Evolutionary conservation across 371 early-diverging fungal species (phyloP), one percentile per base, ranked within the genome.

Genomic region (Hamiltosporidium tvaerminnensis): DNA sequence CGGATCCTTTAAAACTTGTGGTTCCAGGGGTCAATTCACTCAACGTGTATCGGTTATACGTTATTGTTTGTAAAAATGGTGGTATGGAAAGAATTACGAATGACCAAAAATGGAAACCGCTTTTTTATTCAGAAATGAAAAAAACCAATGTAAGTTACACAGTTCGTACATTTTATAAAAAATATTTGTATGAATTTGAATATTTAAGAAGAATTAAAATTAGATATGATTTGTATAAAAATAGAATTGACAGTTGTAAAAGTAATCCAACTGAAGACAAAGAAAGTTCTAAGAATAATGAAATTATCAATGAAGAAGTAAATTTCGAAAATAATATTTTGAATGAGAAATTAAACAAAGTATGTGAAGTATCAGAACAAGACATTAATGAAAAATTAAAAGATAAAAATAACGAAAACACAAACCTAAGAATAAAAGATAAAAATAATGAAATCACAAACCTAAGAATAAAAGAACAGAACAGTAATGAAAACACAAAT

Each of bases 151-250:
- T 33, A 3, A 33, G 34, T 37, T 61, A 56, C 32, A 35, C 53
- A 23, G 4, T 52, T 5, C 7, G 61, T n/a, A 61, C 56, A n/a
- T 61, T 61, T 39, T 61, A 61, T 34, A 61, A 61, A 34, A 61
- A 61, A 44, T 53, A 38, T 30, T 39, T 61, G 14, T 61, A 57
- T 7, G 56, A 61, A 53, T 61, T 61, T 61, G 61, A 61, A 52
- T 32, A 10, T 34, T 47, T 10, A 2, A 57, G 61, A 54, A 35
- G 53, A 47, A 37, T 53, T 38, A 10, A 4, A 5, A n/a, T 31
- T 48, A 37, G 4, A 5, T 58, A 3, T 34, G 37, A 59, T 33
- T 47, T 23, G 23, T 23, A 23, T 23, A 23, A 23, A 23, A 23
- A 23, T 23, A 23, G 23, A 23, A 23, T 23, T 23, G 23, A 23